These are phyloP conservation scores for Pinus tabuliformis DNA, from an alignment of 75 land plant species.

Conservation along the genomic window DNA sequence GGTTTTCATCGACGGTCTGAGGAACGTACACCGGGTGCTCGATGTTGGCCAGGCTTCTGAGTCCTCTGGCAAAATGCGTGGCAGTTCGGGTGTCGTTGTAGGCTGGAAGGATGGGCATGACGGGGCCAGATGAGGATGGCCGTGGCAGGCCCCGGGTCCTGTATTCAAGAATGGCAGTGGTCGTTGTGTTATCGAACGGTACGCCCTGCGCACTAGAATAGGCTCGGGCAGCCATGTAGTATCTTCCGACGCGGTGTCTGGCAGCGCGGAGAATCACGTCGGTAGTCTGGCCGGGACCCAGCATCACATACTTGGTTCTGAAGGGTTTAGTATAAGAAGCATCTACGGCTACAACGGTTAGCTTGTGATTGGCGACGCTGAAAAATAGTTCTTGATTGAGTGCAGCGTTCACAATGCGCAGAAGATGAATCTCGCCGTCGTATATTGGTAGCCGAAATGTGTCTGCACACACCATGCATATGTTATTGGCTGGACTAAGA, in stretches of 20 bases:
- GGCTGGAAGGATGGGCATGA: slow-evolving; percentile 49
- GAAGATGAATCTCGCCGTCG: slow-evolving; percentile 44
- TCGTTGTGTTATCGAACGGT: slow-evolving; percentile 69
- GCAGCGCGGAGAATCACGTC: slow-evolving; percentile 45
- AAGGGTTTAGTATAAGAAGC: slow-evolving; percentile 64
- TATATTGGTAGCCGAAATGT: slow-evolving; percentile 24
- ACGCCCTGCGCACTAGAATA: slow-evolving; percentile 37
- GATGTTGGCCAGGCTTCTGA: slow-evolving; percentile 29
- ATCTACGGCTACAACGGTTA: slow-evolving; percentile 68
- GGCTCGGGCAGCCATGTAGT: slow-evolving; percentile 61
- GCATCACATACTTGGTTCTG: slow-evolving; percentile 37
- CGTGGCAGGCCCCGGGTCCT: neutral
- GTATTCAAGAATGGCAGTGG: slow-evolving; percentile 62
- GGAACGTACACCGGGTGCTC: slow-evolving; percentile 33
- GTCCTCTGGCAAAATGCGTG: slow-evolving; percentile 26
- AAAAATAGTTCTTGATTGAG: slow-evolving; percentile 59
- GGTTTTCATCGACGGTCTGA: slow-evolving; percentile 24
- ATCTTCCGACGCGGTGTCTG: slow-evolving; percentile 26
- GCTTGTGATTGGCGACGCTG: slow-evolving; percentile 44
- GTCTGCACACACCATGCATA: slow-evolving; percentile 19
- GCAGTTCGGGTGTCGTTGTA: slow-evolving; percentile 57
- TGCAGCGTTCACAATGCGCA: slow-evolving; percentile 69
- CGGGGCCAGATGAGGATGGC: neutral
- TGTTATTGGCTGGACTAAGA: too few species aligned
- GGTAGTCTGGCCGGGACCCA: slow-evolving; percentile 77